Base-by-base conservation (phyloP, 495 filamentous ascomycete genomes). In the Neurospora tetrasperma region DNA sequence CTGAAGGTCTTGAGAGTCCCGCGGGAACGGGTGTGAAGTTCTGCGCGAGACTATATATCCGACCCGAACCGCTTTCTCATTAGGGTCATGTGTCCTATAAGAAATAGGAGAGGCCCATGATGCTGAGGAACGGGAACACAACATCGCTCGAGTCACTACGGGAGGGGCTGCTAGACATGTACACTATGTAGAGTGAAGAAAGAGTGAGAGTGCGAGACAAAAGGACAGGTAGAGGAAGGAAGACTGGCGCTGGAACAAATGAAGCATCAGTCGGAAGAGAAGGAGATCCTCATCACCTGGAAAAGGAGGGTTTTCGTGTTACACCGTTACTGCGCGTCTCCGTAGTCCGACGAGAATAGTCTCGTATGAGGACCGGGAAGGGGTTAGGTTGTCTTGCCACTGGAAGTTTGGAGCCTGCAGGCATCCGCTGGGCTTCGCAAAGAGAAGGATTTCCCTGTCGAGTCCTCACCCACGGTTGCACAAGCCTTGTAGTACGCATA, bases 261-360 rank as follows among this genome's bases (percentile, higher is more conserved):
- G n/a, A 70, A 48, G 41, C 23, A 46, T 20, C 69, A 66, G 42
- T 27, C 71, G 62, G 71, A 38, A 41, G 66, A 16, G 73, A 72
- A 59, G 31, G 69, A 69, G 48, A 20, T 72, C 68, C 54, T 35
- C 23, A 46, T 35, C 48, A 23, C 59, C 42, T 54, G 62, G 68
- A 40, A 48, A 46, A 20, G 73, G 72, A 59, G 35, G 42, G 48
- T 43, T 5, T 42, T 71, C 27, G 42, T 40, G 78, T 79, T 69
- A 77, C 76, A 76, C 79, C 46, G 72, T 72, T 69, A 69, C 75
- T 80, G 79, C 79, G 69, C 70, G 73, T 75, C 71, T 71, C 79
- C 79, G 78, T 72, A 69, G 74, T 78, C 75, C 75, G 78, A 80
- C 76, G 79, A 80, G 79, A 79, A 79, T 74, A 73, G 71, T 73